A percentile compares a stretch with the other conserved stretches of the same genome.
Conservation (phyloP, 352 stramenopile genomes). For the Globisporangium splendens region DNA sequence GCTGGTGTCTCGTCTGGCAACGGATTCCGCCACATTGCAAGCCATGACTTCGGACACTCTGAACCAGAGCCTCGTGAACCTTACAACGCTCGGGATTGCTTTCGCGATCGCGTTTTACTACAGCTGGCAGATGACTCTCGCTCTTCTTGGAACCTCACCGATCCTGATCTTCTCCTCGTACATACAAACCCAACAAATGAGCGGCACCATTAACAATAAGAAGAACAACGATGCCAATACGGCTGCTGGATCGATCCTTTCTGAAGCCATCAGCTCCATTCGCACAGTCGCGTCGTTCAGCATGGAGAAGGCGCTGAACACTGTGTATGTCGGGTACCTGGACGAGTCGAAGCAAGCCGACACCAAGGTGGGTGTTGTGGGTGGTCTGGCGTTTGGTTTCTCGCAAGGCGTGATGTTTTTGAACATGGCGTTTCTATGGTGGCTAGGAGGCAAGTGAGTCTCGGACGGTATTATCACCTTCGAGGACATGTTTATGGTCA, state of each 20-base stretch:
- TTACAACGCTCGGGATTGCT: constrained; percentile 50
- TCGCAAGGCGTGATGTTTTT: constrained; percentile 66
- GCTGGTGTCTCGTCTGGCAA: constrained; percentile 58
- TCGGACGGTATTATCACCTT: constrained; percentile 51
- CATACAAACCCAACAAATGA: constrained; percentile 36
- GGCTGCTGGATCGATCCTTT: constrained; percentile 30
- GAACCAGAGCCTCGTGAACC: constrained; percentile 44
- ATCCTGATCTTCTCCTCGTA: constrained; percentile 33
- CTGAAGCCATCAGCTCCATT: constrained; percentile 45
- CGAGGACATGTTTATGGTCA: constrained; percentile 63
- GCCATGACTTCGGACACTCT: constrained; percentile 67
- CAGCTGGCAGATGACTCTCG: constrained; percentile 60
- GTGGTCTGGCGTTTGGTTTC: constrained; percentile 61
- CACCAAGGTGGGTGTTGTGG: constrained; percentile 30
- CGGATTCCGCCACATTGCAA: constrained; percentile 72
- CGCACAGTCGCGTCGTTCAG: constrained; percentile 62
- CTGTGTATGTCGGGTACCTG: not conserved
- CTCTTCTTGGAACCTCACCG: constrained; percentile 25
- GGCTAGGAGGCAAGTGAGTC: constrained; percentile 55
- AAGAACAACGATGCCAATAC: constrained; percentile 39
- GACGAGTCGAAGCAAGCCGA: too few relatives aligned
- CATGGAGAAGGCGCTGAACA: constrained; percentile 47
- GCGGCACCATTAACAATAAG: constrained; percentile 31
- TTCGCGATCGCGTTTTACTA: constrained; percentile 49
- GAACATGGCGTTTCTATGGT: constrained; percentile 74